phyloP scores from a whole-genome alignment of 2,329 filamentous ascomycete species.

The Ophiostoma australiae region DNA sequence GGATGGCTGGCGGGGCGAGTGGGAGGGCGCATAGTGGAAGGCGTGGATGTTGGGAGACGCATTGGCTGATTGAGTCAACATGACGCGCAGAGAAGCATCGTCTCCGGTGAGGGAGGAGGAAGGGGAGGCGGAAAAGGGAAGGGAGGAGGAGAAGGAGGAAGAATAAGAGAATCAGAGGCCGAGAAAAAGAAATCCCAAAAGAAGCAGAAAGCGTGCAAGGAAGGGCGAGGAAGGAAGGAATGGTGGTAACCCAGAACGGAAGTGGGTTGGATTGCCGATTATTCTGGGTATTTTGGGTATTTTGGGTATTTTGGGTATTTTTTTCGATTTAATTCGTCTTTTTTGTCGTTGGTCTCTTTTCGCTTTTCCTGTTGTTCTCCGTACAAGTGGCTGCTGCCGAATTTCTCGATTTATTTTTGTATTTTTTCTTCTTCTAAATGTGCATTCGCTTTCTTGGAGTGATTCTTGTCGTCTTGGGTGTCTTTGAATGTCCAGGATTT shows the following conservation, averaged over 20 bases:
- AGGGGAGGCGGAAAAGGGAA: neutral
- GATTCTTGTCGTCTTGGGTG: neutral
- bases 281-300: neutral
- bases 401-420: neutral
- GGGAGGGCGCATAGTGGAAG: constrained; percentile 46
- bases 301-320: neutral
- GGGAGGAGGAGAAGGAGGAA: neutral
- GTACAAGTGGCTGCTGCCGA: neutral
- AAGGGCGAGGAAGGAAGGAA: constrained; percentile 5
- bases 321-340: neutral
- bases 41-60: constrained; percentile 45
- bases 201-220: neutral
- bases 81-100: constrained; percentile 33
- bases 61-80: constrained; percentile 57
- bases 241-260: constrained; percentile 6
- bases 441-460: neutral
- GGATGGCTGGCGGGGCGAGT: constrained; percentile 40
- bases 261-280: constrained; percentile 8
- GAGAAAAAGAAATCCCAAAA: neutral
- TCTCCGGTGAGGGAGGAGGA: constrained; percentile 11
- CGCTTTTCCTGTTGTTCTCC: neutral
- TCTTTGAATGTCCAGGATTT: neutral
- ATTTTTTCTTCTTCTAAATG: neutral
- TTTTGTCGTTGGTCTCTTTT: constrained; percentile 14
- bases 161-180: neutral